Base-by-base conservation (phyloP, 108 stramenopile species). In the Nannochloropsis gaditana region DNA sequence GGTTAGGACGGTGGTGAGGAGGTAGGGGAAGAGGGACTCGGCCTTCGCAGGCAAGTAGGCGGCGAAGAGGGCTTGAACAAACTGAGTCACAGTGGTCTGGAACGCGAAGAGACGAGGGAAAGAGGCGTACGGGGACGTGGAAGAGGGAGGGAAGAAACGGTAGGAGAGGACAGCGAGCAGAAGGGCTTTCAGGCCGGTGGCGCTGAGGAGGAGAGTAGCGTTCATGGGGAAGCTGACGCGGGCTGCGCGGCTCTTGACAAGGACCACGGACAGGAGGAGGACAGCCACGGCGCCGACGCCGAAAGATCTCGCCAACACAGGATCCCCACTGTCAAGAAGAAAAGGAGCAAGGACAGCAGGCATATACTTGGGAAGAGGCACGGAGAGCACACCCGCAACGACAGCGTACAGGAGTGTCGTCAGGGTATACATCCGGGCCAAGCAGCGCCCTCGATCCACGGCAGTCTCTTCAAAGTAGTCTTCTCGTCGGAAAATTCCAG, bases 171-270 rank as follows among this genome's bases (percentile, higher is more conserved):
- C 59, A 6, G 59, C 59, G 59, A 6, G 19, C 15, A 73, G 59
- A n/a, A 73, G 59, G 59, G 59, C 15, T n/a, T 73, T 73, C 19
- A 73, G 15, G 59, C 5, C n/a, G 3, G 59, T 73, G 19, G n/a
- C 4, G n/a, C 59, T n/a, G n/a, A 73, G 59, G 15, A 73, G 59
- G n/a, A 73, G 59, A 8, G n/a, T n/a, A 73, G 59, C 59, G n/a
- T 73, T 73, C 59, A 73, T n/a, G 19, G 59, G 59, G n/a, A 73
- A 73, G n/a, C 19, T 73, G 15, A n/a, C 59, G 59, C 59, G 59
- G 59, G 59, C 59, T n/a, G 59, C 3, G 8, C n/a, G 59, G n/a
- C 2, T 73, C n/a, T 73, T 73, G 5, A 15, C 59, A n/a, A 73
- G 59, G 19, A 73, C 19, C 19, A 73, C 2, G 19, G n/a, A 4